Evolutionary conservation across 2,329 filamentous ascomycete species (phyloP), one percentile per base, ranked within the genome.

Genomic region (Colletotrichum sublineola): DNA sequence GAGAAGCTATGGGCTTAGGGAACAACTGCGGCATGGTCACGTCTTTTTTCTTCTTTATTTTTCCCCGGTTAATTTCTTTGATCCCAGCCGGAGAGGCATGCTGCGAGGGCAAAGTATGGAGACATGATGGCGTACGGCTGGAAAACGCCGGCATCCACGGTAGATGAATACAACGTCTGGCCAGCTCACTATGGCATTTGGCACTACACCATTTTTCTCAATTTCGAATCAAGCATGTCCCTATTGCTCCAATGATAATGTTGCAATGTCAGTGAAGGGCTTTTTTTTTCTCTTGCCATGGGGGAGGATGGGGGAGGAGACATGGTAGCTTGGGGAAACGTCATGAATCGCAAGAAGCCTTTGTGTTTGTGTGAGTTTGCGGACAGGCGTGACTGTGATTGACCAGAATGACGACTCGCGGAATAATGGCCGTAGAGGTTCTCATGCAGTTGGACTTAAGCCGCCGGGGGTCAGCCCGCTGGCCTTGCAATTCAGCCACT

Each of bases 111-210:
- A 55, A 24, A 60, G 29, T 40, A 55, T 33, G 52, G 29, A 57
- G 66, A 68, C 6, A 36, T 24, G 40, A 65, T 18, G 69, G 52
- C 60, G 55, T 48, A 61, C 53, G 55, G 66, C 58, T 65, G 40
- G 40, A 61, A 63, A 63, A 60, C 31, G 60, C 40, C 33, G 66
- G 24, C n/a, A 46, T 67, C 46, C 60, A 44, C 24, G 48, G 69
- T 65, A 72, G 66, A 72, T 40, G 69, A 72, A 69, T 69, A 68
- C 60, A 60, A 64, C 68, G 31, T 33, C 53, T 64, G 61, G 53
- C 55, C 60, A 69, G 66, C 58, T 69, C 42, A 40, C 48, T 15
- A 68, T 48, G 52, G 31, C 52, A 42, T 42, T 62, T 57, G 55
- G 55, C 36, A 57, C n/a, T 24, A 15, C 11, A n/a, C 38, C 38